Conservation (phyloP, 75 land plant genomes). For the Cupressus sempervirens region DNA sequence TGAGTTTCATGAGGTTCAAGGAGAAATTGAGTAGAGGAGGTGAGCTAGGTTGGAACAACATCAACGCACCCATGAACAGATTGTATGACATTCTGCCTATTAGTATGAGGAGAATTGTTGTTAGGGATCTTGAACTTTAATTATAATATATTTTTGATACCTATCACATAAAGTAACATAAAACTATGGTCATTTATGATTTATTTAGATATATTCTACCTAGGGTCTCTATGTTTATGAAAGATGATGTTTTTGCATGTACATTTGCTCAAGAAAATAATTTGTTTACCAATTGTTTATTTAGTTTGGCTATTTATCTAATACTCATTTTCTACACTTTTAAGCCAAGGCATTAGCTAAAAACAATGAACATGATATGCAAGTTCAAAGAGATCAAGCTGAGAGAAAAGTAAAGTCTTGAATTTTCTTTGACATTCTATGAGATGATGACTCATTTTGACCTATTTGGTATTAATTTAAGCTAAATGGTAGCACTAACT, state of each 20-base stretch:
- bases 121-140: not conserved
- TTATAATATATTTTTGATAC: not conserved
- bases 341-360: constrained; percentile 92
- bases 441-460: not conserved
- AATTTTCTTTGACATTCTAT: constrained; percentile 1
- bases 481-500: not conserved
- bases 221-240: not conserved
- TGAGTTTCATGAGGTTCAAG: constrained; percentile 83
- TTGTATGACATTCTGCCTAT: constrained; percentile 29
- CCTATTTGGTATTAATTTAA: not conserved
- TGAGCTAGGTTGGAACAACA: constrained; percentile 62
- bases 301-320: constrained; percentile 3
- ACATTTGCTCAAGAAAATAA: not conserved
- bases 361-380: constrained; percentile 88
- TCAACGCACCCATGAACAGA: constrained; percentile 67
- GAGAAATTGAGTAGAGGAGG: constrained; percentile 82
- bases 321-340: not conserved
- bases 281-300: not conserved
- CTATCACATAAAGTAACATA: not conserved
- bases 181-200: not conserved
- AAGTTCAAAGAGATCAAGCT: constrained; percentile 79
- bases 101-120: not conserved
- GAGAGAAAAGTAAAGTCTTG: constrained; percentile 79
- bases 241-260: not conserved
- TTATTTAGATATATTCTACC: not conserved